These are phyloP conservation scores for Phtheirospermum japonicum DNA, from an alignment of 257 asterid species.

Conservation along the genomic window DNA sequence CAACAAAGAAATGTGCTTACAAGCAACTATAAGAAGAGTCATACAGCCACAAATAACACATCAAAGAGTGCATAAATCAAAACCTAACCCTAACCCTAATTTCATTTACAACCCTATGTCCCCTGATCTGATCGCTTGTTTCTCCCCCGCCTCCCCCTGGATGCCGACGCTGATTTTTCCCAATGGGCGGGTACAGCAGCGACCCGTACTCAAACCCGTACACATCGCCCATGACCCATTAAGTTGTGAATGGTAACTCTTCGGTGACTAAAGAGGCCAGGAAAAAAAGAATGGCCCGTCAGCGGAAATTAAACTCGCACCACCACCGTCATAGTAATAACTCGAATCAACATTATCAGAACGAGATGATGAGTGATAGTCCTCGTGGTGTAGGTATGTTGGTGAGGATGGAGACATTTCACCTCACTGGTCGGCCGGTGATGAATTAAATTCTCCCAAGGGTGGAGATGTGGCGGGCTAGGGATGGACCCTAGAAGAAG, in stretches of 20 bases:
- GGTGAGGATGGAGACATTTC: constrained; percentile 25
- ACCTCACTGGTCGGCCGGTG: constrained; percentile 22
- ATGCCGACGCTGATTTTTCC: constrained; percentile 21
- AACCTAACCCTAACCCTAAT: constrained; percentile 33
- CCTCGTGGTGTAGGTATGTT: no score
- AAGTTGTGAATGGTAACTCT: constrained; percentile 36
- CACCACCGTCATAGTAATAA: constrained; percentile 38
- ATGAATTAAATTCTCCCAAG: no score
- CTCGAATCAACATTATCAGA: constrained; percentile 35
- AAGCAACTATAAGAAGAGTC: no score
- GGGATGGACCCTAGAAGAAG: no score
- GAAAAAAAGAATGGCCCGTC: constrained; percentile 94
- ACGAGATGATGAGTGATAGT: constrained; percentile 28
- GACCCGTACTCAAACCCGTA: constrained; percentile 37
- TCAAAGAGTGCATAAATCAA: no score
- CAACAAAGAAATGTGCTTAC: no score
- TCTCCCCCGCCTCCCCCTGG: constrained; percentile 33
- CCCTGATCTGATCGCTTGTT: constrained; percentile 30
- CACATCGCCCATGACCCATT: constrained; percentile 30
- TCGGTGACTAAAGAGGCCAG: constrained; percentile 88
- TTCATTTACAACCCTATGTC: constrained; percentile 27
- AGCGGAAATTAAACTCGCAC: constrained; percentile 45
- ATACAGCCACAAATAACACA: no score
- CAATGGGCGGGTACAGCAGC: constrained; percentile 27
- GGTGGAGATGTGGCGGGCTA: no score